Conservation (phyloP, 768 basidiomycete genomes). For the Termitomyces sp. region DNA sequence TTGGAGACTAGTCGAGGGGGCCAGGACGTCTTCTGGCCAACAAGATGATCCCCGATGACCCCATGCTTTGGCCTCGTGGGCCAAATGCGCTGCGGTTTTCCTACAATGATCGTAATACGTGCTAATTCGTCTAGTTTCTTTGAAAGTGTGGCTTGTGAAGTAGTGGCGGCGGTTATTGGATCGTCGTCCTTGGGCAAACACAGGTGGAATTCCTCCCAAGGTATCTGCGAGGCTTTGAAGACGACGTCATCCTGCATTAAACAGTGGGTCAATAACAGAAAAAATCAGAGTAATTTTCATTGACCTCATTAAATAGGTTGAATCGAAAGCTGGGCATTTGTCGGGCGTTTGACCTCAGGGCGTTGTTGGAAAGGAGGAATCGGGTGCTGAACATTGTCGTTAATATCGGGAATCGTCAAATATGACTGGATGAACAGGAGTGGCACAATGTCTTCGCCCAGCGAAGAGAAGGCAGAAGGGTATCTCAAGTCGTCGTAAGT, state of each 20-base stretch:
- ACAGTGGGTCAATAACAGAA: not conserved
- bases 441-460: conserved; percentile 1
- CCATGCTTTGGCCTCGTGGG: not conserved
- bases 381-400: conserved; percentile 3
- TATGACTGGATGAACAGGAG: not conserved
- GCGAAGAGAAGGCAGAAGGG: not conserved
- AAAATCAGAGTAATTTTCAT: not conserved
- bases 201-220: conserved; percentile 3
- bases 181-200: not conserved
- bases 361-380: not conserved
- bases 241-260: conserved; percentile 2
- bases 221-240: not conserved
- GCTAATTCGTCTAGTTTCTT: not conserved
- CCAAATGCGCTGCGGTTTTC: conserved; percentile 1
- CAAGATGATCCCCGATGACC: not conserved
- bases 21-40: not conserved
- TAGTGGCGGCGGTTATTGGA: no score
- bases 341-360: not conserved
- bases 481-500: not conserved
- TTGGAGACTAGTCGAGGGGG: not conserved
- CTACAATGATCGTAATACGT: not conserved
- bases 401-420: not conserved
- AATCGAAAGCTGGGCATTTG: not conserved
- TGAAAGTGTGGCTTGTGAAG: not conserved
- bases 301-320: conserved; percentile 1